Conservation (phyloP, 352 stramenopile genomes). For the Globisporangium ultimum region DNA sequence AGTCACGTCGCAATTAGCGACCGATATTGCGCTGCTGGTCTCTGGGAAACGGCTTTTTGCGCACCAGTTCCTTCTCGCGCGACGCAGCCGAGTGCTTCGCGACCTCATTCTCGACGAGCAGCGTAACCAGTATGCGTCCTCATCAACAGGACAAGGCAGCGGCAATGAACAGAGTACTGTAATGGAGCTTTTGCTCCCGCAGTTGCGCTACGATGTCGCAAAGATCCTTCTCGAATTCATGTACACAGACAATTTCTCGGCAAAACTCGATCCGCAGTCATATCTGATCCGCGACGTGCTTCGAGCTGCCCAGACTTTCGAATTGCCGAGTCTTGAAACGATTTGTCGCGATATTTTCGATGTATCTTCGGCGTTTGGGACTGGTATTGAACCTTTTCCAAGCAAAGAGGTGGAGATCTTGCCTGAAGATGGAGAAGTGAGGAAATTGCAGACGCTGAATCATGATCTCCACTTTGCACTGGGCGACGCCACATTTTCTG, state of each 20-base stretch:
- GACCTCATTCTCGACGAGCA: slow-evolving; percentile 56
- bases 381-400: slow-evolving; percentile 1
- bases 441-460: slow-evolving; percentile 24
- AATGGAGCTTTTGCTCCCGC: slow-evolving; percentile 49
- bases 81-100: slow-evolving; percentile 44
- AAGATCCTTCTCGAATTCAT: slow-evolving; percentile 60
- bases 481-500: slow-evolving; percentile 41
- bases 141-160: background rate
- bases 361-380: slow-evolving; percentile 9
- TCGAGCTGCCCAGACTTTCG: slow-evolving; percentile 36
- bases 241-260: slow-evolving; percentile 64
- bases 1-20: slow-evolving; percentile 3
- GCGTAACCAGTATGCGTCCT: slow-evolving; percentile 9
- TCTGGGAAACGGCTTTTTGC: slow-evolving; percentile 33
- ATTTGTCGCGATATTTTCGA: slow-evolving; percentile 38
- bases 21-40: slow-evolving; percentile 50
- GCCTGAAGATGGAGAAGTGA: slow-evolving; percentile 12
- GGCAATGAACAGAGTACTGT: background rate
- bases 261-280: slow-evolving; percentile 37
- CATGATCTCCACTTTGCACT: slow-evolving; percentile 48
- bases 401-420: slow-evolving; percentile 5
- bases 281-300: slow-evolving; percentile 62
- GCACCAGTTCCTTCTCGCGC: slow-evolving; percentile 61
- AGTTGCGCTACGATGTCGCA: slow-evolving; percentile 50
- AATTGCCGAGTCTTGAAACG: slow-evolving; percentile 33